These are phyloP conservation scores for Elasticomyces elasticus DNA, from an alignment of 495 filamentous ascomycete genomes.

Conservation along the genomic window DNA sequence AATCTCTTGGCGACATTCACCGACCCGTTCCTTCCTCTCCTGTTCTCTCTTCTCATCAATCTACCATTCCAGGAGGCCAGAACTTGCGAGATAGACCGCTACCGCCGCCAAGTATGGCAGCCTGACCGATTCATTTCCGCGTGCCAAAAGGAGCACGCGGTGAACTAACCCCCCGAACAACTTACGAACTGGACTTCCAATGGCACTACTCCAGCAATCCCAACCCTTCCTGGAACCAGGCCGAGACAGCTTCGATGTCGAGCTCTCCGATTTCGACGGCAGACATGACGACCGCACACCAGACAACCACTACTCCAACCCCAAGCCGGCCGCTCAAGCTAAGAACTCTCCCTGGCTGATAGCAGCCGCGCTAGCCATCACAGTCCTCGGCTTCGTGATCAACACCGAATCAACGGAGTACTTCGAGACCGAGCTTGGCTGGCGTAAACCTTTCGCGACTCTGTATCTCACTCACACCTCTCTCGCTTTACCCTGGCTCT, in stretches of 20 bases:
- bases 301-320: neutral
- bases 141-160: neutral
- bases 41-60: no score
- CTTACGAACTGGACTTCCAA: neutral
- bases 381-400: slow-evolving; percentile 14
- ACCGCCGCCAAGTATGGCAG: neutral
- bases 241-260: slow-evolving; percentile 2
- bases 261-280: slow-evolving; percentile 4
- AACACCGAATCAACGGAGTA: slow-evolving; percentile 21
- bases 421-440: slow-evolving; percentile 17
- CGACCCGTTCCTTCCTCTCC: no score
- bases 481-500: slow-evolving; percentile 19
- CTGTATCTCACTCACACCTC: slow-evolving; percentile 21
- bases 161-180: neutral
- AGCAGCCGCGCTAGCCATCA: slow-evolving; percentile 4
- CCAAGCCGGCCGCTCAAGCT: neutral
- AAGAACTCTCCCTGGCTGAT: slow-evolving; percentile 5
- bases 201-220: neutral
- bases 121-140: neutral
- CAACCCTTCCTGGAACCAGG: slow-evolving; percentile 1
- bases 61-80: no score
- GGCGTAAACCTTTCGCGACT: slow-evolving; percentile 20
- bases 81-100: no score
- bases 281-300: neutral
- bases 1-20: no score